Evolutionary conservation across 345 rosid species (phyloP), one percentile per base, ranked within the genome.

Genomic region (Linum lewisii): DNA sequence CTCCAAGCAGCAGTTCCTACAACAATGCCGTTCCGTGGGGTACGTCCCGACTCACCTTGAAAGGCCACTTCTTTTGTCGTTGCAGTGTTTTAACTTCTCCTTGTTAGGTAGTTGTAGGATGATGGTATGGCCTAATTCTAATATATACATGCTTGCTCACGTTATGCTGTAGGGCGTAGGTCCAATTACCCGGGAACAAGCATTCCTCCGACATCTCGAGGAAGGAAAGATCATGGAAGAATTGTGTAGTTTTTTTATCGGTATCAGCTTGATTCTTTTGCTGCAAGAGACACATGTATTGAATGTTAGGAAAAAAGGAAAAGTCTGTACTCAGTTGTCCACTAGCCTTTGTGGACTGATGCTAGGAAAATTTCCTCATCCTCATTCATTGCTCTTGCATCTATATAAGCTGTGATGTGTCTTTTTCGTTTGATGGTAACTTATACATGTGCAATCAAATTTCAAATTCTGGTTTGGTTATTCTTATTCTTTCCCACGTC

Each of bases 221-320:
- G 91, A 67, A 89, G 85, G 81, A 85, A 81, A 77, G 97, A 93
- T 72, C 76, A 79, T 62, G 99, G 91, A 77, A 87, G 86, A 78
- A 84, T 84, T 70, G 73, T 84, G 58, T 89, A 77, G 78, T 72
- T 76, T 73, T 47, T 29, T 76, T 73, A 47, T 24, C 14, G 74
- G 61, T 59, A 69, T 69, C 66, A 23, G 61, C 59, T 72, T 71
- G 61, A 67, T 63, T 69, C 69, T 47, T 80, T 65, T 32, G 37
- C 50, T 24, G 66, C 52, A 75, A 78, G 81, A 69, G 70, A 69
- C 70, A 42, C 69, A 60, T 70, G 78, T 84, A 65, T 64, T 78
- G 72, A 78, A 75, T 70, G 73, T 78, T 73, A 80, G 77, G 71
- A 71, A 79, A 80, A 73, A 75, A 73, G 62, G 47, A 11, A 42